phyloP scores from a whole-genome alignment of 2,329 filamentous ascomycete species.

The Monilinia polystroma region DNA sequence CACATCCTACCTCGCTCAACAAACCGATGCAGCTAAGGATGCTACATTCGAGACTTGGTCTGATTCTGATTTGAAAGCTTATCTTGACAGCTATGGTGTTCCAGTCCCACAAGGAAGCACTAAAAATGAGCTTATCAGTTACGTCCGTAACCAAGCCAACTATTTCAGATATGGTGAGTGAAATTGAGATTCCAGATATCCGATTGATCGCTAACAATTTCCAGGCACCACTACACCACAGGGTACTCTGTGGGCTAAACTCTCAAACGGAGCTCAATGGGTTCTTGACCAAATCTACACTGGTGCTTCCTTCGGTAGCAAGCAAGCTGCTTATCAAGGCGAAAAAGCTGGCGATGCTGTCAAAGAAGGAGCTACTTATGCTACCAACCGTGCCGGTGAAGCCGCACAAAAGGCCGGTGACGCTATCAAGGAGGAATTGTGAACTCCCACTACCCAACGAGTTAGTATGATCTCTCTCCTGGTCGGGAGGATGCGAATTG shows the following conservation, averaged over 20 bases:
- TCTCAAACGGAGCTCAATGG: constrained; percentile 50
- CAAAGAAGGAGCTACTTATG: constrained; percentile 41
- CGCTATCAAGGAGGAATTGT: constrained; percentile 41
- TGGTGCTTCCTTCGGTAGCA: constrained; percentile 48
- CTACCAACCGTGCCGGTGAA: constrained; percentile 41
- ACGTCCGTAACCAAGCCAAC: constrained; percentile 69
- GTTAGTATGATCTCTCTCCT: not conserved
- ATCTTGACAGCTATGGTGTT: constrained; percentile 77
- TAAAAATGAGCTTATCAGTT: constrained; percentile 65
- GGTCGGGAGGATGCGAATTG: constrained; percentile 8
- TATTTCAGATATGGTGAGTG: constrained; percentile 69
- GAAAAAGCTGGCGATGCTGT: constrained; percentile 47
- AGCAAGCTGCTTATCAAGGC: constrained; percentile 44
- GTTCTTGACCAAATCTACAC: constrained; percentile 49
- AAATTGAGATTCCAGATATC: not conserved
- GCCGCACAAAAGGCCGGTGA: constrained; percentile 41
- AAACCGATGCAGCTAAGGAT: constrained; percentile 64
- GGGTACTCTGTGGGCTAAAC: constrained; percentile 64
- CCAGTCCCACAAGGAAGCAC: constrained; percentile 38
- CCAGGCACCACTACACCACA: constrained; percentile 57
- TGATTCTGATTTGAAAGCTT: constrained; percentile 63
- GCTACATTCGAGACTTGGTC: constrained; percentile 71
- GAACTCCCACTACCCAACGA: constrained; percentile 17
- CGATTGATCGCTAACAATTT: constrained; percentile 4
- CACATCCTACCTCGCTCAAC: constrained; percentile 67